Evolutionary conservation across 2,329 filamentous ascomycete species (phyloP).

Genomic region (Aspergillus neoniger): DNA sequence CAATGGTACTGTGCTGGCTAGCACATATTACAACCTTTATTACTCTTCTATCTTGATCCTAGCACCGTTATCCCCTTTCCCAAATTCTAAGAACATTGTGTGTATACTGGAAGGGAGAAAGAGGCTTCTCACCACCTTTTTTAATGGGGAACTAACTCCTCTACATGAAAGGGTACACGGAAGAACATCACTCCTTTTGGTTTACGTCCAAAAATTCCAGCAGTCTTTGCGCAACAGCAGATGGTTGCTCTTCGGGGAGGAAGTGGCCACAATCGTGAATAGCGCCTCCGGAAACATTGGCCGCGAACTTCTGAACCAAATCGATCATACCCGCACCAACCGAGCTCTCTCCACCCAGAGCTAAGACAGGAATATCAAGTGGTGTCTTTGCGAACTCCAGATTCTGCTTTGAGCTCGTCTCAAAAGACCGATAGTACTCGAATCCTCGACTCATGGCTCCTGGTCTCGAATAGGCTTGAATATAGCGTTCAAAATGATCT

Average conservation of each 20-base stretch:
- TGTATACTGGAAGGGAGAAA: too few species aligned
- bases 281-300: constrained; percentile 22
- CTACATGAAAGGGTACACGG: too few species aligned
- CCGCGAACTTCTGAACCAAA: constrained; percentile 21
- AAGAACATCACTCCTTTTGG: background rate
- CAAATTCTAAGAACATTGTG: too few species aligned
- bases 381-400: constrained; percentile 21
- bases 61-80: too few species aligned
- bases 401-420: constrained; percentile 26
- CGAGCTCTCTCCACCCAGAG: constrained; percentile 19
- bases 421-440: constrained; percentile 29
- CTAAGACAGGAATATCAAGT: constrained; percentile 23
- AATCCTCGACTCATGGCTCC: constrained; percentile 30
- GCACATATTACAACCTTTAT: too few species aligned
- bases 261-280: constrained; percentile 30
- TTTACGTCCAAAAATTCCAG: constrained; percentile 18
- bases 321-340: constrained; percentile 16
- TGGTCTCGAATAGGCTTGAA: constrained; percentile 23
- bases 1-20: too few species aligned
- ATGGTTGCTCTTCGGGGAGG: constrained; percentile 30
- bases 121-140: too few species aligned
- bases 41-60: too few species aligned
- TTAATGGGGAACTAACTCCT: too few species aligned
- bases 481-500: constrained; percentile 24
- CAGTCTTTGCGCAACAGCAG: constrained; percentile 17